Percentiles rank a stretch among this genome's conserved stretches.
These are phyloP conservation scores for Meyerozyma smithsonii DNA, from an alignment of 1,139 yeast genomes.

Conservation along the genomic window DNA sequence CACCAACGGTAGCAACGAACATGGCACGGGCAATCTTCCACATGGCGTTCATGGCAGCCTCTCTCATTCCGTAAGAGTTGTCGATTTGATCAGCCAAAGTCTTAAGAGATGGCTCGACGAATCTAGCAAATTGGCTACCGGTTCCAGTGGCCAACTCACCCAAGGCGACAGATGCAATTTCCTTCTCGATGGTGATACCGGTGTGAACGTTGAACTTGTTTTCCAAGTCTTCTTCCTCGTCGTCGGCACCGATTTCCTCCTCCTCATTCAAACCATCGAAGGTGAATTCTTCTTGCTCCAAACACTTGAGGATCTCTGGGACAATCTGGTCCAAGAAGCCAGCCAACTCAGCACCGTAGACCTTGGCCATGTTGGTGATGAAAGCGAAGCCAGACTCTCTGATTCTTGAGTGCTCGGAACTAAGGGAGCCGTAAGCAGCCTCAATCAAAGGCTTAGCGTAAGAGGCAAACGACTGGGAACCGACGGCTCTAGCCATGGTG, in stretches of 20 bases:
- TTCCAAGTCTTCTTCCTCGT: conserved; percentile 54
- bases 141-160: conserved; percentile 87
- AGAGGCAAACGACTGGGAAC: conserved; percentile 79
- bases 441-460: conserved; percentile 87
- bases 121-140: conserved; percentile 72
- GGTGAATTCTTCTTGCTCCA: conserved; percentile 78
- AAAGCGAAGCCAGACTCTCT: conserved; percentile 96
- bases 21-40: conserved; percentile 81
- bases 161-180: conserved; percentile 91
- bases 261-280: conserved; percentile 30
- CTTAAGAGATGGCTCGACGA: conserved; percentile 66
- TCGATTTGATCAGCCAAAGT: conserved; percentile 69
- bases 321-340: conserved; percentile 78
- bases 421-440: conserved; percentile 78
- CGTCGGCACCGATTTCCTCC: conserved; percentile 22
- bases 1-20: conserved; percentile 53
- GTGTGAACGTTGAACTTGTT: conserved; percentile 82
- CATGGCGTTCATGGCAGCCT: conserved; percentile 74
- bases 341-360: conserved; percentile 85
- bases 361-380: conserved; percentile 90
- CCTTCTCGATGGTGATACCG: conserved; percentile 94
- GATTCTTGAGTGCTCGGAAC: conserved; percentile 75
- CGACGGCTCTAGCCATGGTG: conserved; percentile 95
- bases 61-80: conserved; percentile 89
- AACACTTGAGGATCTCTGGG: conserved; percentile 79